phyloP scores from a whole-genome alignment of 108 stramenopile species.

The Skeletonema grethae region DNA sequence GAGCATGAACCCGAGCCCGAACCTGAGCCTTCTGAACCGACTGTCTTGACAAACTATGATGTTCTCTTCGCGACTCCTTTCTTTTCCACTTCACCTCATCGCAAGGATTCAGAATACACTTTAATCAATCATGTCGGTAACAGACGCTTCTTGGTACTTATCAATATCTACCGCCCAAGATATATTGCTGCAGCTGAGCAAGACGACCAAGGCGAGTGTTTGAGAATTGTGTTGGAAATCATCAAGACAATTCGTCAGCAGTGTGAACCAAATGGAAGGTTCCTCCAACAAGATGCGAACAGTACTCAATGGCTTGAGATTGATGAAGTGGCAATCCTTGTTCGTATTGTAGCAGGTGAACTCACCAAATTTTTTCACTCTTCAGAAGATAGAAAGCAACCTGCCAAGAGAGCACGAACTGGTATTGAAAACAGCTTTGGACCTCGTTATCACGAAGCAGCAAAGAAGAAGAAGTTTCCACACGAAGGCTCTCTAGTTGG shows the following conservation, averaged over 20 bases:
- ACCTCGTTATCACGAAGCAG: neutral
- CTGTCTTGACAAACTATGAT: neutral
- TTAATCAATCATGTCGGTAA: constrained; percentile 9
- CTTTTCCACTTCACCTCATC: neutral
- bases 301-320: neutral
- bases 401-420: neutral
- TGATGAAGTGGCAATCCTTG: neutral
- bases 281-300: neutral
- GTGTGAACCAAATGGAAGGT: constrained; percentile 4
- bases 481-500: neutral
- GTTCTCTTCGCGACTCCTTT: neutral
- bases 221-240: neutral
- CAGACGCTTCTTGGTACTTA: constrained; percentile 6
- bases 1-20: no score
- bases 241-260: neutral
- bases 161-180: constrained; percentile 10
- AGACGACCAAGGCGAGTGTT: neutral
- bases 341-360: neutral
- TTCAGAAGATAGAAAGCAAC: neutral
- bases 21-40: neutral
- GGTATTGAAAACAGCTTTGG: neutral
- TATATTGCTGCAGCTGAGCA: neutral
- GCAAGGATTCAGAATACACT: neutral
- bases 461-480: neutral
- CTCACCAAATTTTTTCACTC: neutral